These are phyloP conservation scores for Aspergillus sclerotialis DNA, from an alignment of 2,329 filamentous ascomycete genomes.

Conservation along the genomic window DNA sequence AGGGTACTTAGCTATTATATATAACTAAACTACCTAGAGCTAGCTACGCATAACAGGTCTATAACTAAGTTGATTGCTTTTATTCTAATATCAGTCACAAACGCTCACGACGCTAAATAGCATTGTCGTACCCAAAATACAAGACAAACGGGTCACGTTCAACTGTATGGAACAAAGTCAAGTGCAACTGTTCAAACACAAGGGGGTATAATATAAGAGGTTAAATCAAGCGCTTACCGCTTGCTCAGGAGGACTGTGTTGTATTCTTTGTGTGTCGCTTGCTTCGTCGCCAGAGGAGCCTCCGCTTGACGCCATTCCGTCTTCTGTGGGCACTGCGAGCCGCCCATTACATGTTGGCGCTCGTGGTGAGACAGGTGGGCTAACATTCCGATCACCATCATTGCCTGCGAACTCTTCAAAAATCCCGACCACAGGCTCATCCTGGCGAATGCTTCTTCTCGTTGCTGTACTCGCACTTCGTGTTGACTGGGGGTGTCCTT, in stretches of 20 bases:
- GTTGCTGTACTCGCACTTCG: slow-evolving; percentile 63
- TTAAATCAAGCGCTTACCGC: slow-evolving; percentile 19
- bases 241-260: slow-evolving; percentile 17
- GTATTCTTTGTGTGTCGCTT: slow-evolving; percentile 11
- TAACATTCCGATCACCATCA: slow-evolving; percentile 2
- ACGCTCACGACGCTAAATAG: too few species aligned
- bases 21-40: slow-evolving; percentile 21
- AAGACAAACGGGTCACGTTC: not conserved
- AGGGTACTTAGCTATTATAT: slow-evolving; percentile 18
- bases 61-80: too few species aligned
- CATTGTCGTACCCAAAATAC: too few species aligned
- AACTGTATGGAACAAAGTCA: not conserved
- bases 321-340: slow-evolving; percentile 3
- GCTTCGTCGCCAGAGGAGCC: slow-evolving; percentile 2
- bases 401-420: slow-evolving; percentile 2
- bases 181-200: not conserved
- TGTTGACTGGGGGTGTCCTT: slow-evolving; percentile 52
- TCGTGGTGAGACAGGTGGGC: not conserved
- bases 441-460: slow-evolving; percentile 44
- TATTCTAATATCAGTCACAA: too few species aligned
- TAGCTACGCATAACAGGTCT: too few species aligned
- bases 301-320: slow-evolving; percentile 1
- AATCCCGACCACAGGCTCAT: slow-evolving; percentile 10
- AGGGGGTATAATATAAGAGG: slow-evolving; percentile 6
- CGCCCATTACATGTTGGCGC: slow-evolving; percentile 1